Evolutionary conservation across 805 yeast genomes (phyloP), one percentile per base, ranked within the genome.

Genomic region (Saccharomycopsis vini): DNA sequence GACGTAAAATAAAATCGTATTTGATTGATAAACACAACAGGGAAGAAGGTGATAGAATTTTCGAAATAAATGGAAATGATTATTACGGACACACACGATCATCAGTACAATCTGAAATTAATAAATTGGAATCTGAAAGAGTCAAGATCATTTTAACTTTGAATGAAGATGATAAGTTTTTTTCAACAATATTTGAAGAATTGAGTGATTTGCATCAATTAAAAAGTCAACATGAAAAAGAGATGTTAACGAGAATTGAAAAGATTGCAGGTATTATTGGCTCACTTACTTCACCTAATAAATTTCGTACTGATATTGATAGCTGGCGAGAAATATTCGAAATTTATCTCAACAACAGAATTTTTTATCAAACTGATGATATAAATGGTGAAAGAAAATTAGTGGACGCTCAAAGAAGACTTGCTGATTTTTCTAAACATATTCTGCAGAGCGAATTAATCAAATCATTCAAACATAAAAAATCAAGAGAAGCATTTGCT

Each of bases 301-400:
- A 57, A 36, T 68, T 65, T 43, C 66, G 63, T 31, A 61, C 69
- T 1, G 90, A 82, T 54, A 62, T 81, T 60, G 78, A 77, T 53
- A 65, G 67, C 6, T 83, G 90, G 90, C 63, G 90, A 46, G 76
- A 78, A 53, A 67, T 82, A 7, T 81, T 82, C 61, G 73, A 69
- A 52, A 58, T 72, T 18, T 82, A 81, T 52, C 67, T 81, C 21
- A 89, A 81, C 50, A 69, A 75, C 20, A 82, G 81, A 50, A 73
- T 82, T 26, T 81, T 75, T 50, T 75, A 79, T 60, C 71, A 69
- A 39, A 65, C 68, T 34, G 66, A 71, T 48, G 81, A 76, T 44
- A 54, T 55, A 30, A 57, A 63, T 23, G 64, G 69, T 3, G 72
- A 72, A 50, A 58, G 73, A 44, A 64, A 67, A 43, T 58, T 65